A percentile compares a stretch with the other conserved stretches of the same genome.
Conservation (phyloP, 345 rosid genomes). For the Schrenkiella parvula region DNA sequence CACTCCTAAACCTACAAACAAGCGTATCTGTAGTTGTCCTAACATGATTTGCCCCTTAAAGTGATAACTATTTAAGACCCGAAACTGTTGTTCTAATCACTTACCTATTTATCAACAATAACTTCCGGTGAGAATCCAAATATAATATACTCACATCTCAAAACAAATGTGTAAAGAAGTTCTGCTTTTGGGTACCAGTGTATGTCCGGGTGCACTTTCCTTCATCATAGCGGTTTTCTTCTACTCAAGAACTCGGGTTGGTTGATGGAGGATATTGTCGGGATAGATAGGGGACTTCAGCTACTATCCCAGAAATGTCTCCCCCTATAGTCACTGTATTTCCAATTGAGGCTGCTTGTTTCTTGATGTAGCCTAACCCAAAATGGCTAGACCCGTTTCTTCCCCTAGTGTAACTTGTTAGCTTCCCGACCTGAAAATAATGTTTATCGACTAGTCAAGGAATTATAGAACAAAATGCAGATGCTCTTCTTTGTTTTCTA, state of each 20-base stretch:
- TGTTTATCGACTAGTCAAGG: neutral
- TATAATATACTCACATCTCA: neutral
- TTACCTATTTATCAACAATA: neutral
- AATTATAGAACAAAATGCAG: neutral
- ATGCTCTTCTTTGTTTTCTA: neutral
- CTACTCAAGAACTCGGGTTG: slow-evolving; percentile 40
- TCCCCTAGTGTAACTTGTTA: slow-evolving; percentile 67
- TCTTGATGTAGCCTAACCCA: slow-evolving; percentile 80
- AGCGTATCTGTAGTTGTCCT: slow-evolving; percentile 14
- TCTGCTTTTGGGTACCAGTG: slow-evolving; percentile 1
- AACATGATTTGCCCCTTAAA: slow-evolving; percentile 4
- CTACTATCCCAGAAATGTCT: slow-evolving; percentile 45
- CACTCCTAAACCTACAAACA: neutral
- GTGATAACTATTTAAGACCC: neutral
- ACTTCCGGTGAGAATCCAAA: neutral
- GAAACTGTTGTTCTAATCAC: neutral
- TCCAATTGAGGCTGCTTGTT: slow-evolving; percentile 45
- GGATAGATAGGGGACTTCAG: slow-evolving; percentile 61
- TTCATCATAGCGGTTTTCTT: neutral
- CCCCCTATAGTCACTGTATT: slow-evolving; percentile 57
- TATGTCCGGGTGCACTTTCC: neutral
- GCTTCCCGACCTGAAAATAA: slow-evolving; percentile 56
- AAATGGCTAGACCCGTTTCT: slow-evolving; percentile 44
- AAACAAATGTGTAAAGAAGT: neutral
- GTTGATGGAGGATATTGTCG: slow-evolving; percentile 46